These are phyloP conservation scores for Davidsoniella eucalypti DNA, from an alignment of 2,329 filamentous ascomycete species.

Conservation along the genomic window DNA sequence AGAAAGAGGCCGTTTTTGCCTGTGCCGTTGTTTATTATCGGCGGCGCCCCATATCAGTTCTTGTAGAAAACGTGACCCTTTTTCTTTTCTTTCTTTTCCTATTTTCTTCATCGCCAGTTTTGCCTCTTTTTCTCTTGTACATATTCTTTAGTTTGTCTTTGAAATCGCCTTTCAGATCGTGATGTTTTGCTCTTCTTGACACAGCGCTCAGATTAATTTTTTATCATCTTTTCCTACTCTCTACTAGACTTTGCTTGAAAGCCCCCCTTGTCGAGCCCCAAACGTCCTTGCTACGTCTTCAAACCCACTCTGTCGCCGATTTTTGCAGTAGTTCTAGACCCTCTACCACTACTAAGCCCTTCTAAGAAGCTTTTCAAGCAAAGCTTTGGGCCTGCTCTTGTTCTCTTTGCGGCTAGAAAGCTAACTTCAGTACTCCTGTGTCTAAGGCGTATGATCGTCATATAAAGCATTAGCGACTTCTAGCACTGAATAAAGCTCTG, in stretches of 20 bases:
- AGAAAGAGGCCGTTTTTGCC: neutral
- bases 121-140: slow-evolving; percentile 4
- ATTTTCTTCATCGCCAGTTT: slow-evolving; percentile 2
- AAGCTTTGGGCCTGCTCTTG: no score
- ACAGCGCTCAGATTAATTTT: no score
- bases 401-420: no score
- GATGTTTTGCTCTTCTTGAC: no score
- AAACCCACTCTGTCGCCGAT: neutral
- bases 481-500: no score
- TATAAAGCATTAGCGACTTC: no score
- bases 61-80: neutral
- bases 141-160: slow-evolving; percentile 3
- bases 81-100: slow-evolving; percentile 10
- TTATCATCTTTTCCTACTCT: no score
- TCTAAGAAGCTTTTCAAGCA: no score
- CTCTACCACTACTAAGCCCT: neutral
- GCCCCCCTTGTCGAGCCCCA: neutral
- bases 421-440: no score
- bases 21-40: no score
- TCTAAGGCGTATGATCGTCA: no score
- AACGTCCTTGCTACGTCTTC: neutral
- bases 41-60: no score
- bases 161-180: neutral
- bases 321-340: neutral
- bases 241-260: slow-evolving; percentile 1